Percentiles rank a stretch among this genome's conserved stretches.
These are phyloP conservation scores for Pontederia paniculata DNA, from an alignment of 176 grass and related monocot species.

Conservation along the genomic window DNA sequence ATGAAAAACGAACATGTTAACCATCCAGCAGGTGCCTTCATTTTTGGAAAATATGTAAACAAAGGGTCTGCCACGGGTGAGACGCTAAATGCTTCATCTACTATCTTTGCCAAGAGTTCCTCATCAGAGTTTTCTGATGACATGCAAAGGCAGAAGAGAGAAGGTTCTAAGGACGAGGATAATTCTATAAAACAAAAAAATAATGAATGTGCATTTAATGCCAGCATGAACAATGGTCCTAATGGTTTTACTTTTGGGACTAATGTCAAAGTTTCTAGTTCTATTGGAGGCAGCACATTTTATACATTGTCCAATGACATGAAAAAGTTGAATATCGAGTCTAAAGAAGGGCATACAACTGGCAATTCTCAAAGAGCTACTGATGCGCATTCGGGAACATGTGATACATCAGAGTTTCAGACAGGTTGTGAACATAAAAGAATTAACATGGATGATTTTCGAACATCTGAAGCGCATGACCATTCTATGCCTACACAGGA, in stretches of 20 bases:
- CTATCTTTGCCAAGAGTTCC: conserved; percentile 16
- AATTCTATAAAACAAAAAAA: conserved; percentile 17
- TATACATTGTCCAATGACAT: conserved; percentile 45
- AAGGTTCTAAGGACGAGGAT: conserved; percentile 13
- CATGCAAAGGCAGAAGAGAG: conserved; percentile 16
- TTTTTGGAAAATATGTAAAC: conserved; percentile 41
- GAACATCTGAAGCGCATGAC: conserved; percentile 21
- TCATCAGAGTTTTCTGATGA: conserved; percentile 16
- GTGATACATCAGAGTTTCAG: conserved; percentile 28
- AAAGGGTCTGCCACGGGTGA: conserved; percentile 32
- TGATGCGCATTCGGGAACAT: conserved; percentile 6
- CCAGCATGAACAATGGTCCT: not conserved
- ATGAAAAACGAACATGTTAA: conserved; percentile 25
- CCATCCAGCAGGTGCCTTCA: conserved; percentile 20
- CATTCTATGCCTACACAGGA: not conserved
- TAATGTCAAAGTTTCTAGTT: conserved; percentile 6
- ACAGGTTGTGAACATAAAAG: conserved; percentile 15
- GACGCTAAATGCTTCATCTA: conserved; percentile 15
- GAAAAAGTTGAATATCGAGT: conserved; percentile 47
- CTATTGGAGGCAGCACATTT: conserved; percentile 22
- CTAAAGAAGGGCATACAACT: conserved; percentile 11
- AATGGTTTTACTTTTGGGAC: conserved; percentile 30
- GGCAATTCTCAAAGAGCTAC: not conserved
- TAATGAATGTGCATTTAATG: not conserved
- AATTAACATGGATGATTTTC: conserved; percentile 14